Evolutionary conservation across 2,329 filamentous ascomycete genomes (phyloP), one percentile per base, ranked within the genome.

Genomic region (Aspergillus sp.): DNA sequence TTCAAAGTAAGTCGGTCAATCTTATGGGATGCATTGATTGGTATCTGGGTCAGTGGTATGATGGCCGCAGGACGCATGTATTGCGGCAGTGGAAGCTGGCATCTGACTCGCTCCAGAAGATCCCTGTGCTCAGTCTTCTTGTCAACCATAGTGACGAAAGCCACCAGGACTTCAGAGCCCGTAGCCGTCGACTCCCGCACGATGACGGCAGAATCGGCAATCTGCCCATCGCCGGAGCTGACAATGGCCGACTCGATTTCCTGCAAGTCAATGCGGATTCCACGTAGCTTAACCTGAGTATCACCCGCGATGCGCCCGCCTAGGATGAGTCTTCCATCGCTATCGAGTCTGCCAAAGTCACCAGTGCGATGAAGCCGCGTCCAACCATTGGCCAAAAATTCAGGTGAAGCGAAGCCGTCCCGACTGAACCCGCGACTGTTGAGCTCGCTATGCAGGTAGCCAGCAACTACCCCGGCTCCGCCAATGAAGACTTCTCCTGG

Each of bases 401-500:
- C n/a, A n/a, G n/a, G n/a, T n/a, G n/a, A n/a, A n/a, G n/a, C n/a
- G n/a, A n/a, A n/a, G n/a, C n/a, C n/a, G n/a, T n/a, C n/a, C n/a
- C n/a, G n/a, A n/a, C n/a, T n/a, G n/a, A n/a, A n/a, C n/a, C n/a
- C n/a, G 1, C 46, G 6, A n/a, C 40, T 33, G 3, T 59, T 64
- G 8, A 62, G 47, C 6, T 41, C 16, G n/a, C 51, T 53, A 10
- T 55, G 51, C 16, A 59, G 44, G 44, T 65, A 65, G 4, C 60
- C 59, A 4, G 42, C 8, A 0, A 52, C 53, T 10, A 65, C 56
- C 11, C 62, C 59, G 3, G 60, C 54, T 3, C 67, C 67, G 8
- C 65, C 73, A 43, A 80, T 65, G 33, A 57, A 62, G 3, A 80
- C 65, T 52, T 80, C 76, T 14, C 79, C 79, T 0, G 71, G 64